phyloP scores from a whole-genome alignment of 352 stramenopile species.

The Phytophthora constricta region DNA sequence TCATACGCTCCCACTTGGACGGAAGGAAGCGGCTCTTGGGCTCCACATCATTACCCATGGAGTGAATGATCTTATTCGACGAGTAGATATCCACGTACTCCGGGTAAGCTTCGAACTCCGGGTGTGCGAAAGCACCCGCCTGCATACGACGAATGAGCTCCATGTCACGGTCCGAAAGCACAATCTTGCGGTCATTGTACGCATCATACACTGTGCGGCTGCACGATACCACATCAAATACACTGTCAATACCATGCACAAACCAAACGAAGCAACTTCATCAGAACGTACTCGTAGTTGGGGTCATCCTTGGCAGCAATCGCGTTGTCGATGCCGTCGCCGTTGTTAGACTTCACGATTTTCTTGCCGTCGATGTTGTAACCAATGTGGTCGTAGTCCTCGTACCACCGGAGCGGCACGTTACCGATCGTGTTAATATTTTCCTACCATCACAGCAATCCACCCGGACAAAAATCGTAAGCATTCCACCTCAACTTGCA shows the following conservation, averaged over 20 bases:
- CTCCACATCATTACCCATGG: slow-evolving; percentile 87
- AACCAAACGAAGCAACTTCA: slow-evolving; percentile 14
- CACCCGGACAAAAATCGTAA: neutral
- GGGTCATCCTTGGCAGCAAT: slow-evolving; percentile 91
- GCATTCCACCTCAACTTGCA: neutral
- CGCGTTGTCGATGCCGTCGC: slow-evolving; percentile 90
- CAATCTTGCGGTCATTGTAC: slow-evolving; percentile 98
- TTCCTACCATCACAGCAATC: slow-evolving; percentile 57
- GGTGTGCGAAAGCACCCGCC: slow-evolving; percentile 90
- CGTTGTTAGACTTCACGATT: slow-evolving; percentile 93
- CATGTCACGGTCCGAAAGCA: slow-evolving; percentile 96
- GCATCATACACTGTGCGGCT: slow-evolving; percentile 98
- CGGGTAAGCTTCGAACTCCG: slow-evolving; percentile 92
- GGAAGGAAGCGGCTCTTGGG: slow-evolving; percentile 96
- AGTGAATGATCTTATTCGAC: slow-evolving; percentile 88
- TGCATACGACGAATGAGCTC: slow-evolving; percentile 98
- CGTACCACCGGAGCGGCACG: slow-evolving; percentile 99
- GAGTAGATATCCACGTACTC: slow-evolving; percentile 92
- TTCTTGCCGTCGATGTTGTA: slow-evolving; percentile 98
- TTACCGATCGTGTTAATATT: slow-evolving; percentile 97
- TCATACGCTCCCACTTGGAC: slow-evolving; percentile 98
- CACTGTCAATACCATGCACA: slow-evolving; percentile 4
- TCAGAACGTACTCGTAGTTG: slow-evolving; percentile 89
- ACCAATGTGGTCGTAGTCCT: slow-evolving; percentile 99
- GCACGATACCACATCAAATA: neutral